A percentile compares a stretch with the other conserved stretches of the same genome.
These are phyloP conservation scores for Leccinum subrobustum DNA, from an alignment of 1,284 basidiomycete genomes.

Conservation along the genomic window DNA sequence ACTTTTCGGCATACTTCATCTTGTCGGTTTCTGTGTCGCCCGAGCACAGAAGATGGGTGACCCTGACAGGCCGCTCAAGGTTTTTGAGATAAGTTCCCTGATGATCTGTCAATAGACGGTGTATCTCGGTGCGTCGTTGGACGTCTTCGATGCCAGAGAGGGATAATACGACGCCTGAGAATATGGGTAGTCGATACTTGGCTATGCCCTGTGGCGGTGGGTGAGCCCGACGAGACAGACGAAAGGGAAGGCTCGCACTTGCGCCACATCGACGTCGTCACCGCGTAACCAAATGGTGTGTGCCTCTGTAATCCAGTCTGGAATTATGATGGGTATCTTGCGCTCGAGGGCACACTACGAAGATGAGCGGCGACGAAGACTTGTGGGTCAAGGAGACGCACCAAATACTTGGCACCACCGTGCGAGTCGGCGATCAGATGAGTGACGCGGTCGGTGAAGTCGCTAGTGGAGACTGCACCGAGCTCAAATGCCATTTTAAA, in stretches of 20 bases:
- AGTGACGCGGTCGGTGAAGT: slow-evolving; percentile 78
- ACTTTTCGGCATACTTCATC: slow-evolving; percentile 68
- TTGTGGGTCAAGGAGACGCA: slow-evolving; percentile 27
- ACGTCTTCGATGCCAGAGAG: slow-evolving; percentile 66
- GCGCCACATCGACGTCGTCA: slow-evolving; percentile 64
- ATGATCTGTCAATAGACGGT: slow-evolving; percentile 48
- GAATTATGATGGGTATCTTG: slow-evolving; percentile 69
- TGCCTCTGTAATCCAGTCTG: slow-evolving; percentile 69
- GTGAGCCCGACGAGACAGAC: slow-evolving; percentile 24
- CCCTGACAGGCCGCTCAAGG: slow-evolving; percentile 63
- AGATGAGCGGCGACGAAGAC: slow-evolving; percentile 6
- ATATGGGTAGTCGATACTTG: slow-evolving; percentile 61
- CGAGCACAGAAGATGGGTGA: slow-evolving; percentile 67
- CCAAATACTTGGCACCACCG: slow-evolving; percentile 78
- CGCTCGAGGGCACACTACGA: slow-evolving; percentile 70
- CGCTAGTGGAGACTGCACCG: slow-evolving; percentile 62
- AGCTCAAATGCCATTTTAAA: slow-evolving; percentile 75
- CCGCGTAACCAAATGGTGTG: slow-evolving; percentile 74
- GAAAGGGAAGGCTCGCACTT: slow-evolving; percentile 31
- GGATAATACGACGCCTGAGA: slow-evolving; percentile 61
- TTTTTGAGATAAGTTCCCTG: slow-evolving; percentile 61
- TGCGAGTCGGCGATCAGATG: slow-evolving; percentile 71
- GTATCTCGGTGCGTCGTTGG: slow-evolving; percentile 53
- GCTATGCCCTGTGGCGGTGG: slow-evolving; percentile 44
- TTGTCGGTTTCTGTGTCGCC: slow-evolving; percentile 53